A percentile compares a stretch with the other conserved stretches of the same genome.
Evolutionary conservation across 352 stramenopile species (phyloP).

Genomic region (Pythium dissimile): DNA sequence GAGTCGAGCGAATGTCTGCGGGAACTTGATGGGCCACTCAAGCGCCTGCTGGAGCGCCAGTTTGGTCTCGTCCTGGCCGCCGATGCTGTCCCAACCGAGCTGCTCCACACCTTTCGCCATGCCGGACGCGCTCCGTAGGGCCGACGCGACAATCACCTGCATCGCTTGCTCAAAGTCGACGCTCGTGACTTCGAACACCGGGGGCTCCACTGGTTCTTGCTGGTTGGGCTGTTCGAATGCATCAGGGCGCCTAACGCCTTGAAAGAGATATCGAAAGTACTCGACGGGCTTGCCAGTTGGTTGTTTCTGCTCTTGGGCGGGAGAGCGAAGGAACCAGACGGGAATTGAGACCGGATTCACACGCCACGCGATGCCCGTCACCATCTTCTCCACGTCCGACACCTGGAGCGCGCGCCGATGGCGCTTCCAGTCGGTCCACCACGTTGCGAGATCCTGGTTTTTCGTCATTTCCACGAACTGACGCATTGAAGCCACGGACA

Average conservation of each 20-base stretch:
- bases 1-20: conserved; percentile 65
- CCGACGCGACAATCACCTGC: conserved; percentile 59
- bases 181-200: conserved; percentile 55
- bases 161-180: conserved; percentile 76
- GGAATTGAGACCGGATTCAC: conserved; percentile 59
- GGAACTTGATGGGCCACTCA: conserved; percentile 86
- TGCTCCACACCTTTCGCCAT: conserved; percentile 60
- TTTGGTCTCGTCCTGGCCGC: conserved; percentile 68
- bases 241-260: conserved; percentile 6
- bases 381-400: conserved; percentile 36
- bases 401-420: conserved; percentile 35
- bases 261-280: conserved; percentile 52
- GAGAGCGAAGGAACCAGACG: conserved; percentile 42
- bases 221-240: background rate
- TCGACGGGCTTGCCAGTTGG: conserved; percentile 14
- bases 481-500: conserved; percentile 56
- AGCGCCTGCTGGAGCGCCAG: conserved; percentile 79
- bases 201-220: background rate
- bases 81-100: conserved; percentile 72
- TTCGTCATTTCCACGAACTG: conserved; percentile 55
- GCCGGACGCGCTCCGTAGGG: conserved; percentile 52
- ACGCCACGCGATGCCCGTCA: conserved; percentile 53
- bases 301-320: background rate
- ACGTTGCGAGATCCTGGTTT: conserved; percentile 45
- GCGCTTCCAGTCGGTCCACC: conserved; percentile 61